These are phyloP conservation scores for Chrysochromulina parva DNA, from an alignment of 78 protist genomes.

Conservation along the genomic window DNA sequence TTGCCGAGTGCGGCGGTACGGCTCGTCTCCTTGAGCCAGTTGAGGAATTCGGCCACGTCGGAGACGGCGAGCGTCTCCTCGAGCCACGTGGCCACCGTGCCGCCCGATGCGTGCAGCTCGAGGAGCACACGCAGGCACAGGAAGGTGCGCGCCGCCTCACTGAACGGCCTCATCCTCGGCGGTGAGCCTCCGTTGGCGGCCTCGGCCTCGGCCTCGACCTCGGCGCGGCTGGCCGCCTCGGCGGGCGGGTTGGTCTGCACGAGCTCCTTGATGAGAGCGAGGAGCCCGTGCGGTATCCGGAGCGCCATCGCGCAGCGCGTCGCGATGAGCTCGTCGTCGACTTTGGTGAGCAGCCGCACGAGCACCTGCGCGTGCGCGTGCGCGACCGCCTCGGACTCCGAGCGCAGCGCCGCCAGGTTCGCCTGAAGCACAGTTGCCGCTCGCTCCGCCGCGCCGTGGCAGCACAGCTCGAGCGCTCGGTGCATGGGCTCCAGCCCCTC, in stretches of 20 bases:
- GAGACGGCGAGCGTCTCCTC: neutral
- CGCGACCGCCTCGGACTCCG: neutral
- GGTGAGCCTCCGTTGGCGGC: too few species aligned
- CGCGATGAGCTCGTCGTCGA: neutral
- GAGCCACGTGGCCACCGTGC: neutral
- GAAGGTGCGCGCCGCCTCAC: constrained; percentile 2
- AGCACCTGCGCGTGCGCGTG: neutral
- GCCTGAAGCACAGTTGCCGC: too few species aligned
- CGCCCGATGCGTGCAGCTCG: neutral
- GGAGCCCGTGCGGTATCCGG: neutral
- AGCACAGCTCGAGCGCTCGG: too few species aligned
- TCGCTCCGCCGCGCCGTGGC: too few species aligned
- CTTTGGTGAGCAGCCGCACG: neutral
- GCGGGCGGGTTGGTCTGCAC: too few species aligned
- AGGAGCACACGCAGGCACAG: neutral
- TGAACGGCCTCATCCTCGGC: neutral
- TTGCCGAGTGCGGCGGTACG: too few species aligned
- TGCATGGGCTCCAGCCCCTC: too few species aligned
- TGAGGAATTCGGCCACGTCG: neutral
- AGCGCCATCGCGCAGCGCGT: neutral
- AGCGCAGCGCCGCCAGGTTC: too few species aligned
- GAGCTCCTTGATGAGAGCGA: neutral
- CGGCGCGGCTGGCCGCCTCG: too few species aligned
- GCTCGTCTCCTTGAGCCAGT: too few species aligned
- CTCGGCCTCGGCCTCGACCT: too few species aligned